A percentile compares a stretch with the other conserved stretches of the same genome.
Conservation (phyloP, 2,329 filamentous ascomycete genomes). For the Apiospora arundinis region DNA sequence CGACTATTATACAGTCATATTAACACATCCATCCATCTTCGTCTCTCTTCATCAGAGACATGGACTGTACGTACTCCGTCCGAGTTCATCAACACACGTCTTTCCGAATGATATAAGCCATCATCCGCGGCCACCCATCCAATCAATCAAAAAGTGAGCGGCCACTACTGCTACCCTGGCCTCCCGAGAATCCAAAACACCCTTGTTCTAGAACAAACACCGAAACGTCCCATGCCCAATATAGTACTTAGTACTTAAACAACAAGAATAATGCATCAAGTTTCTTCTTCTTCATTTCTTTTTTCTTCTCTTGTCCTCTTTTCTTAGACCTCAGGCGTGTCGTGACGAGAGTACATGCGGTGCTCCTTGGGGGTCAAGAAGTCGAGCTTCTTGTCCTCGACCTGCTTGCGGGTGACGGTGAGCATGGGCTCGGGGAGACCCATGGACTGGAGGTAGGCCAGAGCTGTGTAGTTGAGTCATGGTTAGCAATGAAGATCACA, state of each 20-base stretch:
- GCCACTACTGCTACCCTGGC: neutral
- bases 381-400: conserved; percentile 65
- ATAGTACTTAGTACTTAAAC: neutral
- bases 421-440: conserved; percentile 68
- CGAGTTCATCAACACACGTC: neutral
- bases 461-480: conserved; percentile 53
- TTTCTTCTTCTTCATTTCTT: neutral
- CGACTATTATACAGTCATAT: conserved; percentile 1
- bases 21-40: neutral
- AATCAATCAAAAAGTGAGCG: neutral
- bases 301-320: too few species aligned
- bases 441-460: conserved; percentile 69
- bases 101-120: neutral
- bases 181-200: conserved; percentile 11
- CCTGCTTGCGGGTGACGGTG: conserved; percentile 62
- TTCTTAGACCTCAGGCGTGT: conserved; percentile 54
- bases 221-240: conserved; percentile 15
- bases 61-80: too few species aligned
- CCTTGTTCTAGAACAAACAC: neutral
- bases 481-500: conserved; percentile 16
- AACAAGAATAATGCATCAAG: neutral
- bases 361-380: conserved; percentile 64
- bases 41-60: neutral
- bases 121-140: neutral
- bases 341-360: conserved; percentile 67